A percentile compares a stretch with the other conserved stretches of the same genome.
phyloP scores from a whole-genome alignment of 1,284 basidiomycete genomes.

The Marasmius tenuissimus region DNA sequence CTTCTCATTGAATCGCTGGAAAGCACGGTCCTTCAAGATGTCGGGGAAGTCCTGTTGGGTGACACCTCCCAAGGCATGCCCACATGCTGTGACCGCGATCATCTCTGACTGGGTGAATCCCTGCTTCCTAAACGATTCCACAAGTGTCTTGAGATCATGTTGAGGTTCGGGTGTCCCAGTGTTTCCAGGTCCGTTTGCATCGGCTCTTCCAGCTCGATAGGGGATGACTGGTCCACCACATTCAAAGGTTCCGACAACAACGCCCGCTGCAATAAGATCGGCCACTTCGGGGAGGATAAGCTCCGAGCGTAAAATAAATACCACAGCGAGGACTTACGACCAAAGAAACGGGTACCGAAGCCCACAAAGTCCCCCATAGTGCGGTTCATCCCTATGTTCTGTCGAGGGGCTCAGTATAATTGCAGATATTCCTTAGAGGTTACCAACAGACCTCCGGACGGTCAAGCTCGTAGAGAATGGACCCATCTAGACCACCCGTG shows the following conservation, averaged over 20 bases:
- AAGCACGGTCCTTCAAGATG: background rate
- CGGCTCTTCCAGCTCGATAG: conserved; percentile 35
- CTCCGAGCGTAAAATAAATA: too few relatives aligned
- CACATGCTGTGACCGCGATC: conserved; percentile 43
- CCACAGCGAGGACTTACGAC: conserved; percentile 5
- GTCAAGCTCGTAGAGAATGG: conserved; percentile 28
- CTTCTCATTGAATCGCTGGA: conserved; percentile 25
- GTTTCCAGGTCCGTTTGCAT: conserved; percentile 29
- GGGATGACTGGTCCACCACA: conserved; percentile 41
- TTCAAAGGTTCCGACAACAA: conserved; percentile 29
- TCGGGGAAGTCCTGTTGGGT: conserved; percentile 35
- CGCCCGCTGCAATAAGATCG: conserved; percentile 37
- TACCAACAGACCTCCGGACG: conserved; percentile 20
- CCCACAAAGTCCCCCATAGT: conserved; percentile 21
- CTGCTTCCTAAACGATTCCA: conserved; percentile 33
- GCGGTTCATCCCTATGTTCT: conserved; percentile 28
- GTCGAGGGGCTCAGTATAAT: background rate
- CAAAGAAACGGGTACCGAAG: conserved; percentile 8
- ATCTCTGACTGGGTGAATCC: conserved; percentile 39
- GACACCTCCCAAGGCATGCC: conserved; percentile 35
- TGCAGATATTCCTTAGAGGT: background rate
- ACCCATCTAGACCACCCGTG: conserved; percentile 28
- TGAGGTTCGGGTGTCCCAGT: conserved; percentile 34
- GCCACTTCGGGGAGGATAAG: conserved; percentile 23
- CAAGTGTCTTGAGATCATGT: conserved; percentile 30